phyloP scores from a whole-genome alignment of 2,329 filamentous ascomycete species.

The Myotisia sp. region DNA sequence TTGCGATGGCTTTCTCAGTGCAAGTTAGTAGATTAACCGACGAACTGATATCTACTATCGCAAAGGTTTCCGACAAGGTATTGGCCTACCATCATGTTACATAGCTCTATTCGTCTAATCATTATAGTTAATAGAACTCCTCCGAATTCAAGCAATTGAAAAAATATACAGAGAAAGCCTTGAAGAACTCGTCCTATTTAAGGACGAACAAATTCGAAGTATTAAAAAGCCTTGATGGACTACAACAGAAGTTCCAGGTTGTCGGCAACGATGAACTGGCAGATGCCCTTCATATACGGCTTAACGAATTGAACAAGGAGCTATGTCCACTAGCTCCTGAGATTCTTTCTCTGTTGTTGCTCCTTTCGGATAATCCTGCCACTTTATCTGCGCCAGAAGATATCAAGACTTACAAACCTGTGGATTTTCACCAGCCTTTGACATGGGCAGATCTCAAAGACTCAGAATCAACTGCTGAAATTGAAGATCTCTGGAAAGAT shows the following conservation, averaged over 20 bases:
- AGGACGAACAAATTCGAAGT: slow-evolving; percentile 67
- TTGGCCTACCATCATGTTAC: neutral
- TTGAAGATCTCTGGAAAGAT: slow-evolving; percentile 30
- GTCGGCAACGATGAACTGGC: slow-evolving; percentile 66
- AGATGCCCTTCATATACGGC: slow-evolving; percentile 47
- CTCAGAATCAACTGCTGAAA: slow-evolving; percentile 55
- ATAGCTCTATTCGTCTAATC: slow-evolving; percentile 1
- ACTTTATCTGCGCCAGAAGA: slow-evolving; percentile 52
- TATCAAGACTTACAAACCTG: slow-evolving; percentile 42
- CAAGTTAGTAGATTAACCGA: slow-evolving; percentile 51
- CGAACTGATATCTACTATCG: slow-evolving; percentile 53
- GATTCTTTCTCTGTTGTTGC: slow-evolving; percentile 59
- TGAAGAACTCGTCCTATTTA: slow-evolving; percentile 36
- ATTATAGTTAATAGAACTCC: slow-evolving; percentile 15
- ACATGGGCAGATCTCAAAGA: slow-evolving; percentile 68
- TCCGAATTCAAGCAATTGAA: slow-evolving; percentile 19
- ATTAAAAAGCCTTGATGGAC: slow-evolving; percentile 47
- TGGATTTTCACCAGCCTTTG: slow-evolving; percentile 37
- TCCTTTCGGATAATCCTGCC: slow-evolving; percentile 67
- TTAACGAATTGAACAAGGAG: slow-evolving; percentile 43
- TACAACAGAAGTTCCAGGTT: slow-evolving; percentile 77
- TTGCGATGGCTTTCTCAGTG: slow-evolving; percentile 60
- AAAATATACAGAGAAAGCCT: slow-evolving; percentile 19
- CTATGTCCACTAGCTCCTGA: slow-evolving; percentile 61
- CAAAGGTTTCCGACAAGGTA: slow-evolving; percentile 43